These are phyloP conservation scores for Laguncularia racemosa DNA, from an alignment of 345 rosid species.

Conservation along the genomic window DNA sequence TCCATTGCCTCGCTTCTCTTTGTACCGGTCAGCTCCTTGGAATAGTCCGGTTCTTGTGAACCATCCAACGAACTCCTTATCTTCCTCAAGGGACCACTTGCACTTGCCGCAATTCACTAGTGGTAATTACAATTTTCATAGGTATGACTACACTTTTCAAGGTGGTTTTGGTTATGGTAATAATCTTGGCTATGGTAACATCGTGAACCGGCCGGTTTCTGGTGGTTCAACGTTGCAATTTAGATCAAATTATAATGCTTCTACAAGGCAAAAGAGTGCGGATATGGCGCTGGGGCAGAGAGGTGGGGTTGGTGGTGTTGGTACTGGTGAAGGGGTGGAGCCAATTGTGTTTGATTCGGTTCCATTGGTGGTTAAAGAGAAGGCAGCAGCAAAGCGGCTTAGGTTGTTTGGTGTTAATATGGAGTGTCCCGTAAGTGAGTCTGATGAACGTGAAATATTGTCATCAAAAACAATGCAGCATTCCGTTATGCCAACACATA, in stretches of 20 bases:
- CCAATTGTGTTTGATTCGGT: conserved; percentile 27
- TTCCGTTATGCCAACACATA: not conserved
- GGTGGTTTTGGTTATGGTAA: not conserved
- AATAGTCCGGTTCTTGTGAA: conserved; percentile 33
- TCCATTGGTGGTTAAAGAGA: conserved; percentile 53
- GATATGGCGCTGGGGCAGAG: not conserved
- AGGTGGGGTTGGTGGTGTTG: conserved; percentile 22
- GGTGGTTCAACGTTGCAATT: conserved; percentile 24
- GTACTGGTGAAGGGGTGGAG: not conserved
- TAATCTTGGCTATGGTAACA: conserved; percentile 8
- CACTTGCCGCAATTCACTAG: conserved; percentile 5
- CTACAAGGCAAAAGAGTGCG: conserved; percentile 16
- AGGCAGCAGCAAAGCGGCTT: conserved; percentile 47
- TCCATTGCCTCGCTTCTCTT: conserved; percentile 16
- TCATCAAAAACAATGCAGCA: conserved; percentile 11
- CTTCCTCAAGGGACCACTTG: conserved; percentile 12
- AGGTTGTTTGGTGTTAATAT: conserved; percentile 90
- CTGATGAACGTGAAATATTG: conserved; percentile 12
- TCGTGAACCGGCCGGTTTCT: conserved; percentile 9
- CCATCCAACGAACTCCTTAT: conserved; percentile 8
- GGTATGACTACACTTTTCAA: not conserved
- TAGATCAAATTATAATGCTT: conserved; percentile 14
- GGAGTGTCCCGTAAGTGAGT: conserved; percentile 54
- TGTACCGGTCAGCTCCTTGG: conserved; percentile 27
- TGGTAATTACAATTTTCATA: conserved; percentile 4